Base-by-base conservation (phyloP, 208 protist species). In the Trypanosoma theileri region DNA sequence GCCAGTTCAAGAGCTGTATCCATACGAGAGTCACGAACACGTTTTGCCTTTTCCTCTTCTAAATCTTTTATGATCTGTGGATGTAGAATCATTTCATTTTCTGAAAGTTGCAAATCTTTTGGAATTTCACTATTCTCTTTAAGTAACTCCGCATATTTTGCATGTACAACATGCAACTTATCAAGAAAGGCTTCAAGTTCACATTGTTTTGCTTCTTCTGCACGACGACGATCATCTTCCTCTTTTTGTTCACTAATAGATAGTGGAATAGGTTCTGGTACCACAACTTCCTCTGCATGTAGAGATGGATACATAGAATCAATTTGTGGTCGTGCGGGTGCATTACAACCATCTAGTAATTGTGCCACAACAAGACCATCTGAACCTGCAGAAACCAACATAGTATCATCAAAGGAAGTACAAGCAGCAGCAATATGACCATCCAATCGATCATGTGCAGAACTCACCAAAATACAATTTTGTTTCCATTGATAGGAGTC, bases 211-310 rank as follows among this genome's bases (percentile, higher is more conserved):
- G 60, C 85, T 2, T 81, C 80, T 51, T 81, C 73, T 0, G 62
- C 75, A 14, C 62, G 53, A 53, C 91, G 89, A n/a, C 73, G 64
- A 60, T 98, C 96, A 50, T 93, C 86, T 21, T 89, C 92, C 51
- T 96, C 92, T 77, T 98, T 98, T 58, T 95, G 89, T 75, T 98
- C 90, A 72, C 98, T 82, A 46, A 98, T 92, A 7, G 87, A 92
- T 1, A 94, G 66, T 9, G 52, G 14, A 46, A 72, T 56, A 51
- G 68, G 58, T 11, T 59, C 51, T 8, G 77, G 69, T 19, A 61
- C 64, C 35, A 59, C 57, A 26, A 51, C 42, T 35, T 66, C 72
- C 31, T 73, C 61, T 4, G 70, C 79, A 22, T 42, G 40, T 42
- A 73, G 17, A 31, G 16, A 24, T 9, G 45, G 14, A 12, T 17